phyloP scores from a whole-genome alignment of 2,329 filamentous ascomycete genomes.

The Colletotrichum zoysiae region DNA sequence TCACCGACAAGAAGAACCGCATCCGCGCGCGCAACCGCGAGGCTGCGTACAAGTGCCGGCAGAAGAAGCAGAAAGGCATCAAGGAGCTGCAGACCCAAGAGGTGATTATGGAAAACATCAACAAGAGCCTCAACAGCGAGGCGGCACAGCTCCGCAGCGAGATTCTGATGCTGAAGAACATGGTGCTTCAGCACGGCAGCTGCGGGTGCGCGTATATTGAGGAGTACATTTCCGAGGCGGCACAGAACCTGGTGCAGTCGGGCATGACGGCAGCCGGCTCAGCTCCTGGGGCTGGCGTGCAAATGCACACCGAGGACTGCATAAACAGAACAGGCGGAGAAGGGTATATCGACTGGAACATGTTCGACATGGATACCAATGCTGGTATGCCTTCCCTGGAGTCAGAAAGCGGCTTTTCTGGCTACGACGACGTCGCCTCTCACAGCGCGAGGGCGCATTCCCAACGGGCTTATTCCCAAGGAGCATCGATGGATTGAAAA shows the following conservation, averaged over 20 bases:
- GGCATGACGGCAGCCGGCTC: constrained; percentile 4
- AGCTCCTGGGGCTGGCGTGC: not conserved
- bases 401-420: constrained; percentile 22
- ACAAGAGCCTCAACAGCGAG: constrained; percentile 35
- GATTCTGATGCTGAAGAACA: constrained; percentile 40
- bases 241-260: constrained; percentile 30
- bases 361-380: constrained; percentile 6
- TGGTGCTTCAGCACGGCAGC: constrained; percentile 39
- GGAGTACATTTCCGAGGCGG: constrained; percentile 38
- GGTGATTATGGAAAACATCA: constrained; percentile 41
- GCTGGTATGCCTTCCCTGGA: not conserved
- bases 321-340: not conserved
- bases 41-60: constrained; percentile 42
- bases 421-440: constrained; percentile 14
- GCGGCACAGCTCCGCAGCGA: constrained; percentile 31
- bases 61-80: constrained; percentile 42
- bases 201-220: constrained; percentile 40
- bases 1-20: constrained; percentile 35
- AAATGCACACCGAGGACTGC: not conserved
- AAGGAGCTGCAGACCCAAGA: constrained; percentile 40
- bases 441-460: constrained; percentile 24
- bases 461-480: constrained; percentile 1
- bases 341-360: constrained; percentile 19
- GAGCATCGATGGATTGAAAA: not conserved
- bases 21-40: constrained; percentile 41